Conservation (phyloP, 2,329 filamentous ascomycete genomes). For the Ophiostoma quercus region DNA sequence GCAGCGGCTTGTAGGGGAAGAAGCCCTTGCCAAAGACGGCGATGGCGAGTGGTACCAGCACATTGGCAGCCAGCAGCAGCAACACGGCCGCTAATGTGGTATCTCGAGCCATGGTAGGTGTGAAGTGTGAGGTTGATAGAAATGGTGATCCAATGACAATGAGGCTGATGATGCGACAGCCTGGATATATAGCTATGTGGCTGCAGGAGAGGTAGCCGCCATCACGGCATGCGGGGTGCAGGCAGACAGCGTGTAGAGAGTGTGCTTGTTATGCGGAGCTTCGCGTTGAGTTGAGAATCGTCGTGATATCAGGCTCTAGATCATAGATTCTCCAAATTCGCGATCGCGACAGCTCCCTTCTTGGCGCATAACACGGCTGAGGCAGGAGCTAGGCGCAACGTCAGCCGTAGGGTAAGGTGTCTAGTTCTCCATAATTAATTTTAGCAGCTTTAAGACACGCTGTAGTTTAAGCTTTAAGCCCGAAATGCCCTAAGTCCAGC, state of each 20-base stretch:
- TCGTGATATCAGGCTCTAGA: neutral
- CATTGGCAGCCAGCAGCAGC: conserved; percentile 62
- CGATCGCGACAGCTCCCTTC: neutral
- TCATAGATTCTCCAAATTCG: neutral
- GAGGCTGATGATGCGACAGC: neutral
- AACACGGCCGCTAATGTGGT: conserved; percentile 31
- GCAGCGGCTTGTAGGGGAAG: conserved; percentile 94
- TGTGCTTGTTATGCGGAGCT: neutral
- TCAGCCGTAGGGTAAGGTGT: neutral
- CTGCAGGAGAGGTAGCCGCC: neutral
- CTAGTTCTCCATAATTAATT: neutral
- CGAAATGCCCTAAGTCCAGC: neutral
- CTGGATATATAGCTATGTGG: neutral
- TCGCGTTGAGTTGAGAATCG: neutral
- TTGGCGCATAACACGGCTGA: conserved; percentile 6
- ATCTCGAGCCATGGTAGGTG: neutral
- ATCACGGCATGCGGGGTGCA: neutral
- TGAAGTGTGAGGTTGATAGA: too few species aligned
- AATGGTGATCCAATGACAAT: neutral
- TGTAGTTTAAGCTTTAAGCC: neutral
- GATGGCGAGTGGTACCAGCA: conserved; percentile 70
- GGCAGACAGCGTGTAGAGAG: neutral
- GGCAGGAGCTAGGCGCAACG: neutral
- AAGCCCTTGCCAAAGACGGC: conserved; percentile 81
- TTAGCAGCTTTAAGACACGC: neutral